These are phyloP conservation scores for Pouteria glomerata DNA, from an alignment of 148 eudicot genomes.

Conservation along the genomic window DNA sequence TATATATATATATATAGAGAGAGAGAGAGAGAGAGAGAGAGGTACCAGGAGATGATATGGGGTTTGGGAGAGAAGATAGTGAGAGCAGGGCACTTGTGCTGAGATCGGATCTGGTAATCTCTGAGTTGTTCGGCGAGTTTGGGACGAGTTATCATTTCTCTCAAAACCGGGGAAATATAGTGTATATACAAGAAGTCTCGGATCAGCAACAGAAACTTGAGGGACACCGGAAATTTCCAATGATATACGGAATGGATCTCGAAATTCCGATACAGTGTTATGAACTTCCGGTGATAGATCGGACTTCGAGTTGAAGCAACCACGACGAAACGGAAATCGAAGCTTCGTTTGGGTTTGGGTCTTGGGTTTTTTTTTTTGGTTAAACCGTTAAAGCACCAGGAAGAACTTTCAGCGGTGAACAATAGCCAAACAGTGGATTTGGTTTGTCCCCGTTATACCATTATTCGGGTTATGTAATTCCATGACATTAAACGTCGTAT, in stretches of 20 bases:
- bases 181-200: too few relatives aligned
- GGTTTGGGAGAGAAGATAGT: constrained; percentile 44
- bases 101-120: constrained; percentile 40
- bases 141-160: constrained; percentile 42
- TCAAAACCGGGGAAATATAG: background rate
- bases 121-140: constrained; percentile 47
- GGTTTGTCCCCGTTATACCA: too few relatives aligned
- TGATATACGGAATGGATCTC: background rate
- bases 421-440: background rate
- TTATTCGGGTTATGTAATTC: too few relatives aligned
- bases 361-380: too few relatives aligned
- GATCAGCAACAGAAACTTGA: background rate
- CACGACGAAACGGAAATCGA: background rate
- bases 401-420: background rate
- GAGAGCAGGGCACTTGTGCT: constrained; percentile 43
- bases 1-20: background rate
- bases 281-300: background rate
- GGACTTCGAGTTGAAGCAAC: background rate
- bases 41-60: constrained; percentile 29
- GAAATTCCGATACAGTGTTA: background rate
- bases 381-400: background rate
- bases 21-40: background rate
- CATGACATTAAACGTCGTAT: too few relatives aligned
- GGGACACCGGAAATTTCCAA: background rate
- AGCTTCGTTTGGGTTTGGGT: background rate